phyloP scores from a whole-genome alignment of 306 rosid species.

The Carpinus viminea region DNA sequence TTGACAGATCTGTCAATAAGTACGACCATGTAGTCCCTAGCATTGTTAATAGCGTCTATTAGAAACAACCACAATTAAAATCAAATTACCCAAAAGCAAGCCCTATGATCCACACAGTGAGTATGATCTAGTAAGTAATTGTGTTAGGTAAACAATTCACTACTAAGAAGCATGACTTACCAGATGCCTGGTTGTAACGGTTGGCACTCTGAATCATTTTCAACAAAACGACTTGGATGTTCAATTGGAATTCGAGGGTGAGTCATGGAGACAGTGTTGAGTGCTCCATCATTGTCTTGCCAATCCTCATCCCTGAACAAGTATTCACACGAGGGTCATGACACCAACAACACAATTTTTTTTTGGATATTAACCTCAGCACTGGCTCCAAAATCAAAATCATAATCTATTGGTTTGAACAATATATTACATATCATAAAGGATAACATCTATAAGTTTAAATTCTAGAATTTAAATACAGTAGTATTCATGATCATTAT shows the following conservation, averaged over 20 bases:
- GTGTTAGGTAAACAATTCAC: not conserved
- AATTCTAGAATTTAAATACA: not conserved
- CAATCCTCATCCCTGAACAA: conserved; percentile 92
- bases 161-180: conserved; percentile 31
- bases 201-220: conserved; percentile 78
- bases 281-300: conserved; percentile 97
- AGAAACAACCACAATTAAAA: not conserved
- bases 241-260: conserved; percentile 83
- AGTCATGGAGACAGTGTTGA: conserved; percentile 94
- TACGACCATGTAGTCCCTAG: not conserved
- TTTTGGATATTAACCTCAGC: not conserved
- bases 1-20: not conserved
- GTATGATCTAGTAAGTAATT: not conserved
- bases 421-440: not conserved
- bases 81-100: not conserved
- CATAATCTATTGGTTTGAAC: not conserved
- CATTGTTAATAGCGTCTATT: not conserved
- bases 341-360: conserved; percentile 2
- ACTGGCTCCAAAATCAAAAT: not conserved
- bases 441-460: not conserved
- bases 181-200: conserved; percentile 84
- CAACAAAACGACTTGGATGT: conserved; percentile 67
- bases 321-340: conserved; percentile 9
- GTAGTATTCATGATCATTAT: not conserved
- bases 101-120: not conserved